Percentiles rank a stretch among this genome's conserved stretches.
Evolutionary conservation across 805 yeast species (phyloP).

Genomic region (Barnettozyma sucrosica): DNA sequence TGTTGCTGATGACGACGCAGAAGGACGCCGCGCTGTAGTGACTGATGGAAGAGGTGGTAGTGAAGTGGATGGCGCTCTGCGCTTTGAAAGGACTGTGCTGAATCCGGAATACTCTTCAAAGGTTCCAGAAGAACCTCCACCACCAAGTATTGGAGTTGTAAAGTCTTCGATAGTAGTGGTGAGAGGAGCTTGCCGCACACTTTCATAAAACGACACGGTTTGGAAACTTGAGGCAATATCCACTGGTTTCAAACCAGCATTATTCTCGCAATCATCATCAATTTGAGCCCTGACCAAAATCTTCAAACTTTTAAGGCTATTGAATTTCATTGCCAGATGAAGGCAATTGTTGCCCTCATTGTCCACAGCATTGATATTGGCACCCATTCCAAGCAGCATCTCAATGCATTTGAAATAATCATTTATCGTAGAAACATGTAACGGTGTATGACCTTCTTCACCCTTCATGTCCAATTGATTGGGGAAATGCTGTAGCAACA

Average conservation of each 20-base stretch:
- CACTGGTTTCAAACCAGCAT: conserved; percentile 58
- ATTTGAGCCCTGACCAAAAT: conserved; percentile 46
- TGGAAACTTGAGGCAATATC: conserved; percentile 55
- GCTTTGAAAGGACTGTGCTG: not conserved
- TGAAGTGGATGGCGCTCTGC: conserved; percentile 23
- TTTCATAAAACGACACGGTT: conserved; percentile 37
- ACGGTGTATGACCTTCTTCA: conserved; percentile 48
- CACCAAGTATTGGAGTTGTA: conserved; percentile 4
- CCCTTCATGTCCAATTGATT: conserved; percentile 45
- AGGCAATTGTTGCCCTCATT: conserved; percentile 74
- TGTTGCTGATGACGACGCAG: conserved; percentile 21
- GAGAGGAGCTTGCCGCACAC: not conserved
- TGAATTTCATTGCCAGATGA: conserved; percentile 75
- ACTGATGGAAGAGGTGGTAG: conserved; percentile 31
- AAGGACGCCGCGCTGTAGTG: conserved; percentile 26
- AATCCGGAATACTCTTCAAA: conserved; percentile 2
- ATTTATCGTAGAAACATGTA: conserved; percentile 59
- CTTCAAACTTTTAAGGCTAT: conserved; percentile 51
- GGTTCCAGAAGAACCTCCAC: not conserved
- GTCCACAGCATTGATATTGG: conserved; percentile 69
- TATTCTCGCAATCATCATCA: conserved; percentile 43
- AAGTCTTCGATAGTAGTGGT: conserved; percentile 10
- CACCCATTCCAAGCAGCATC: conserved; percentile 66
- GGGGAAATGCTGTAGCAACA: conserved; percentile 61
- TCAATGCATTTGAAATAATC: conserved; percentile 61